A percentile compares a stretch with the other conserved stretches of the same genome.
Evolutionary conservation across 176 grass and related monocot species (phyloP).

Genomic region (Hsuehochloa calcarea): DNA sequence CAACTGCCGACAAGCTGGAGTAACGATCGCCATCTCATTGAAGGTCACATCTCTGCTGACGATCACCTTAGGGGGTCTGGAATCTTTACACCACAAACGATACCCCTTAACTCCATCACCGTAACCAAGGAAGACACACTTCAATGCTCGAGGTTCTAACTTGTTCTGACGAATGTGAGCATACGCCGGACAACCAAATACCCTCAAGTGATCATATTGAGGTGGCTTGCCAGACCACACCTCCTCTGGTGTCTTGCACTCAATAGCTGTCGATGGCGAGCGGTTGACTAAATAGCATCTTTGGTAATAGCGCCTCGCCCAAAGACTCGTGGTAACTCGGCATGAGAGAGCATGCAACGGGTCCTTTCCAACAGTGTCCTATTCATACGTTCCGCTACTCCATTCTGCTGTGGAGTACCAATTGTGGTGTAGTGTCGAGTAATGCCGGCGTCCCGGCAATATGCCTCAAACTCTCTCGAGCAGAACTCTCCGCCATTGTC

Average conservation of each 20-base stretch:
- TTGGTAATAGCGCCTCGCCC: not conserved
- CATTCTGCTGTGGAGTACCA: not conserved
- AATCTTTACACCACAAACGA: not conserved
- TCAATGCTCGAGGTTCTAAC: not conserved
- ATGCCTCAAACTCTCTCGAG: not conserved
- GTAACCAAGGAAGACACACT: slow-evolving; percentile 15
- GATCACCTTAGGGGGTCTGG: not conserved
- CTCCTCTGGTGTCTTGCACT: slow-evolving; percentile 8
- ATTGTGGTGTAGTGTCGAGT: not conserved
- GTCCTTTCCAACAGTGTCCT: slow-evolving; percentile 22
- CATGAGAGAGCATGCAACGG: slow-evolving; percentile 29
- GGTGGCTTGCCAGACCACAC: not conserved
- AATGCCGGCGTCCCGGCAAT: not conserved
- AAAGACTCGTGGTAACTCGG: not conserved
- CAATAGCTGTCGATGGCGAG: not conserved
- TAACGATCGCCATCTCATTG: not conserved
- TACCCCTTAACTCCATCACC: slow-evolving; percentile 14
- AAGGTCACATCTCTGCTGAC: not conserved
- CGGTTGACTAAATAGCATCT: not conserved
- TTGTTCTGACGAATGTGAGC: not conserved
- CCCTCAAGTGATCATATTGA: not conserved
- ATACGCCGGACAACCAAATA: not conserved
- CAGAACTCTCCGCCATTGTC: not conserved
- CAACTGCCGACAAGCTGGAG: not conserved
- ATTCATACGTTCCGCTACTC: slow-evolving; percentile 19